A percentile compares a stretch with the other conserved stretches of the same genome.
These are phyloP conservation scores for Monosporascus sp. DNA, from an alignment of 2,329 filamentous ascomycete species.

Conservation along the genomic window DNA sequence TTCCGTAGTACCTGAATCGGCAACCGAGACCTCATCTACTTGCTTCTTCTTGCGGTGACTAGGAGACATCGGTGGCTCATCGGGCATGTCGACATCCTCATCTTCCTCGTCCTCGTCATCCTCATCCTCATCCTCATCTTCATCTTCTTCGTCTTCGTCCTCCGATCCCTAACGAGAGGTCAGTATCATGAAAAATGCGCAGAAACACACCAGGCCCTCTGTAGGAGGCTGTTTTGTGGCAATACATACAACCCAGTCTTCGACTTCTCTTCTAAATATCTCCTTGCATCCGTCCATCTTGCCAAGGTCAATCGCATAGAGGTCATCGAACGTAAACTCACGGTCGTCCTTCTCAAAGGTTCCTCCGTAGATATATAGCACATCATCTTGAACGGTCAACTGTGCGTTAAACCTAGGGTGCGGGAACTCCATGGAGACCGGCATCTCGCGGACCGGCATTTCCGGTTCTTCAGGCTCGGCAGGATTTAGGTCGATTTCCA, in stretches of 20 bases:
- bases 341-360: conserved; percentile 93
- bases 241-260: conserved; percentile 71
- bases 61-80: conserved; percentile 42
- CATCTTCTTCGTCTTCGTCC: conserved; percentile 41
- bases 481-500: conserved; percentile 40
- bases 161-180: conserved; percentile 44
- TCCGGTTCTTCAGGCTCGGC: conserved; percentile 50
- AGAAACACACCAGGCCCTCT: background rate
- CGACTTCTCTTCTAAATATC: conserved; percentile 75
- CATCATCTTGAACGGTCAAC: conserved; percentile 84
- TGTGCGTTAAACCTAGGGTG: conserved; percentile 89
- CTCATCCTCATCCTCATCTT: conserved; percentile 46
- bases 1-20: conserved; percentile 31
- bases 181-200: conserved; percentile 1
- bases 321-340: conserved; percentile 92
- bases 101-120: conserved; percentile 58
- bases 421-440: conserved; percentile 74
- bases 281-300: conserved; percentile 93
- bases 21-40: conserved; percentile 34
- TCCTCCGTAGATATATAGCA: conserved; percentile 89
- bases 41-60: conserved; percentile 54
- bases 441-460: conserved; percentile 55
- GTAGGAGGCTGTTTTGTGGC: background rate
- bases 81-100: conserved; percentile 49
- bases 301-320: conserved; percentile 89